These are phyloP conservation scores for Astraeus odoratus DNA, from an alignment of 768 basidiomycete species.

Conservation along the genomic window DNA sequence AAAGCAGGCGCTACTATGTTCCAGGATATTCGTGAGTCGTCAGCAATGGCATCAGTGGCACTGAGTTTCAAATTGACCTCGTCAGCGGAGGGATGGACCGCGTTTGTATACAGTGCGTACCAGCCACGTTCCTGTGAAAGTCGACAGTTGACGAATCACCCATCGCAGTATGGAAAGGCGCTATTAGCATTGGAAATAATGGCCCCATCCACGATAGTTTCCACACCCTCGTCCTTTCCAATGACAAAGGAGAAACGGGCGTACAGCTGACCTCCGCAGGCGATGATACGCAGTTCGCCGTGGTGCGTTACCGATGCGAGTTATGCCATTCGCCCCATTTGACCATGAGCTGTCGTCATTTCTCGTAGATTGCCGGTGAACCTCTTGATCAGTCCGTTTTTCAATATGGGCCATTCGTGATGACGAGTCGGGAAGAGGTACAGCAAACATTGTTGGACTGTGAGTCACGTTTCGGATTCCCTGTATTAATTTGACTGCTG, in stretches of 20 bases:
- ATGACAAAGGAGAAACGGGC: constrained; percentile 52
- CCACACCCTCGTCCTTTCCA: constrained; percentile 82
- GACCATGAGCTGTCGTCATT: neutral
- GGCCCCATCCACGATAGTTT: constrained; percentile 44
- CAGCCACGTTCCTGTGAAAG: neutral
- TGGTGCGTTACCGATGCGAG: constrained; percentile 24
- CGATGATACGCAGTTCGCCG: constrained; percentile 68
- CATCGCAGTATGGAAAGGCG: constrained; percentile 39
- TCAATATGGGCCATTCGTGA: constrained; percentile 85
- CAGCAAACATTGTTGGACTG: constrained; percentile 78
- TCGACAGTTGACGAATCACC: constrained; percentile 4
- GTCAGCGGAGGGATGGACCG: constrained; percentile 79
- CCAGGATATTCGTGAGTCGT: constrained; percentile 69
- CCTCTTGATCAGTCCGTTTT: constrained; percentile 84
- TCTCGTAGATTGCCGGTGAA: constrained; percentile 69
- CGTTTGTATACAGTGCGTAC: constrained; percentile 73
- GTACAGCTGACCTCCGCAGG: constrained; percentile 53
- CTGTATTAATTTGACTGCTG: neutral
- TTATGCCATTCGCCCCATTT: too few species aligned
- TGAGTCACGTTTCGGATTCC: constrained; percentile 29
- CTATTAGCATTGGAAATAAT: constrained; percentile 51
- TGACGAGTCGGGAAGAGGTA: constrained; percentile 77
- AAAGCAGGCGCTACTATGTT: constrained; percentile 56
- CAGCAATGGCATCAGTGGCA: neutral
- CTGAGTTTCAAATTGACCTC: neutral